Evolutionary conservation across 495 filamentous ascomycete genomes (phyloP), one percentile per base, ranked within the genome.

Genomic region (Daldinia bambusicola): DNA sequence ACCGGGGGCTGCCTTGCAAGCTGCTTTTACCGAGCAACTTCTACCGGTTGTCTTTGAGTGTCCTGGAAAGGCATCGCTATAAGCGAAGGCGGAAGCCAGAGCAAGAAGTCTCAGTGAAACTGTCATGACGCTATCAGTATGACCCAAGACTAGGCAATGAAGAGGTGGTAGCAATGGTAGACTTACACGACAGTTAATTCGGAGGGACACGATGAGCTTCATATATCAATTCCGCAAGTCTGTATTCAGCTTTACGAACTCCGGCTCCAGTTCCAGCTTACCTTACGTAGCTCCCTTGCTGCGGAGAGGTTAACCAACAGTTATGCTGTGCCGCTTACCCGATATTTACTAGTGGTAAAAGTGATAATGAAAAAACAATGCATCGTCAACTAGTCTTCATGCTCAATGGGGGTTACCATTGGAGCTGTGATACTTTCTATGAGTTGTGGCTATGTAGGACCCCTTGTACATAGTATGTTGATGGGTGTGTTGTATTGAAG

Each of bases 1-100:
- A 30, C 77, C 78, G 4, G 79, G 79, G 40, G 73, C 57, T 22
- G 76, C 67, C 50, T 77, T 82, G 75, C 80, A 82, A 12, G 30
- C 51, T 51, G 30, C 51, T 51, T 16, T 50, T 51, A 48, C 16
- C 20, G 32, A 1, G 20, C 38, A 9, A 30, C 34, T 36, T 41
- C 20, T 16, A 16, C 34, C 59, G 22, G 50, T 10, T 48, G 48
- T 38, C 30, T 60, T 51, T 51, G 61, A 38, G 8, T 50, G 18
- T 38, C 57, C 18, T 22, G 58, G 10, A 48, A 66, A 56, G 62
- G 66, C 70, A 70, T 73, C 16, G 55, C 58, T 51, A 50, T 57
- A 50, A 31, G 63, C 56, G 50, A 63, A 45, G 6, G 59, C 41
- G 48, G 38, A 61, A 6, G 63, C 13, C 22, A 67, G 43, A 3